Evolutionary conservation across 805 yeast species (phyloP).

Genomic region (Torulaspora indica): DNA sequence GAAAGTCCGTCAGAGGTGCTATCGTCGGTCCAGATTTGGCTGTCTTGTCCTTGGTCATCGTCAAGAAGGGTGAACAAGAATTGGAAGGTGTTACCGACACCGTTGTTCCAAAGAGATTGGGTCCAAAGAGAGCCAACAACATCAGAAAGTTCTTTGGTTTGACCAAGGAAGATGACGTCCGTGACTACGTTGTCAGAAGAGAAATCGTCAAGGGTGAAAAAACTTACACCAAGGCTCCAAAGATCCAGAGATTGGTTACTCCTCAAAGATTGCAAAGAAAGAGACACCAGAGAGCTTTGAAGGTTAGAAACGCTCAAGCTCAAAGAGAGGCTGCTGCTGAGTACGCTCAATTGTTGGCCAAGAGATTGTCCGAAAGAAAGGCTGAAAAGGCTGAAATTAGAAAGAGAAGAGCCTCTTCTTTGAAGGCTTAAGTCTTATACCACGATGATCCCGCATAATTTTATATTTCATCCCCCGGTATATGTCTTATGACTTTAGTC

Average conservation of each 20-base stretch:
- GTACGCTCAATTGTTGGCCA: constrained; percentile 97
- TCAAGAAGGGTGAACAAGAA: constrained; percentile 96
- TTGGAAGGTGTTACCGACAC: constrained; percentile 93
- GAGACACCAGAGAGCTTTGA: constrained; percentile 91
- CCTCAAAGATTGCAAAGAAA: constrained; percentile 99
- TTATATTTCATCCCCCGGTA: constrained; percentile 13
- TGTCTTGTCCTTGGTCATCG: constrained; percentile 86
- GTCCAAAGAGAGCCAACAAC: constrained; percentile 99
- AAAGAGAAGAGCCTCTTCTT: constrained; percentile 99
- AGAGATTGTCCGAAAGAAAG: constrained; percentile 97
- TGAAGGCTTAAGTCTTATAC: constrained; percentile 62
- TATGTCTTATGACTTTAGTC: constrained; percentile 16
- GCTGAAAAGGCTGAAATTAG: constrained; percentile 97
- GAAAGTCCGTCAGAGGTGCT: constrained; percentile 99
- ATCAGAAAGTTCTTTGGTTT: constrained; percentile 99
- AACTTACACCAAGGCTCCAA: constrained; percentile 99
- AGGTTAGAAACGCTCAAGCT: constrained; percentile 95
- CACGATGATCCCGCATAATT: constrained; percentile 18
- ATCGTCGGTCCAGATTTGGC: constrained; percentile 96
- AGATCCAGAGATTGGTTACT: constrained; percentile 98
- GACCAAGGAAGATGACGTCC: constrained; percentile 46
- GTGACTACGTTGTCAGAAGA: constrained; percentile 93
- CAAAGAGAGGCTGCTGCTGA: constrained; percentile 99
- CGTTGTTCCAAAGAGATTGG: constrained; percentile 97
- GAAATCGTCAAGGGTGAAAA: constrained; percentile 97